Evolutionary conservation across 1,139 yeast species (phyloP).

Genomic region (Suhomyces wounanorum): DNA sequence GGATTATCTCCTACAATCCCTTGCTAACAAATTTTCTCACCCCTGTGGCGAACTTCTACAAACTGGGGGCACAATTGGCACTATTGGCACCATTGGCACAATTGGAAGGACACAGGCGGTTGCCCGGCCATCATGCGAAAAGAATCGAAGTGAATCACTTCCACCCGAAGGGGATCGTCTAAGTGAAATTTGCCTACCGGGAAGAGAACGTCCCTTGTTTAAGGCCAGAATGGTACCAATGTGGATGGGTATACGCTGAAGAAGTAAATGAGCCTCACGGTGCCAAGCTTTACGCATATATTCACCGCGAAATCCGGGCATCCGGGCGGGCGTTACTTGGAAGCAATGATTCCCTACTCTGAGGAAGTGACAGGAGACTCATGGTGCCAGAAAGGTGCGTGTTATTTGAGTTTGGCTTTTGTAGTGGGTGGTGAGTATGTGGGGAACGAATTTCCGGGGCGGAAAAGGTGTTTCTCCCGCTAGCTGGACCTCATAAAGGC

Average conservation of each 20-base stretch:
- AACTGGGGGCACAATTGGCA: too few relatives aligned
- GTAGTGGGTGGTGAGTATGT: too few relatives aligned
- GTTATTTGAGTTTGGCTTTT: too few relatives aligned
- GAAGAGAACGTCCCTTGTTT: not conserved
- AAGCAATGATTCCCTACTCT: not conserved
- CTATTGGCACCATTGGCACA: too few relatives aligned
- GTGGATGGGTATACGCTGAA: not conserved
- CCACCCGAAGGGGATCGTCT: too few relatives aligned
- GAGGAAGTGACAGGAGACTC: not conserved
- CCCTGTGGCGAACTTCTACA: not conserved
- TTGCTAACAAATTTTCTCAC: not conserved
- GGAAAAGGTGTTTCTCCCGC: too few relatives aligned
- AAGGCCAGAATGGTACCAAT: not conserved
- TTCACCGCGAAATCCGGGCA: not conserved
- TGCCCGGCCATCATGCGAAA: too few relatives aligned
- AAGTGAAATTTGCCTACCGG: not conserved
- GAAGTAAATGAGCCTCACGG: not conserved
- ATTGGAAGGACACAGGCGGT: too few relatives aligned
- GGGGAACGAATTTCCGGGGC: too few relatives aligned
- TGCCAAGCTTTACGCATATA: not conserved
- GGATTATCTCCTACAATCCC: not conserved
- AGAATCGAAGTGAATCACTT: too few relatives aligned
- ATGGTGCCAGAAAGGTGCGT: too few relatives aligned
- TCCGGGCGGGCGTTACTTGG: not conserved
- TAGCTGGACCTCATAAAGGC: too few relatives aligned